Conservation (phyloP, 345 rosid genomes). For the Eucalyptus cladocalyx region DNA sequence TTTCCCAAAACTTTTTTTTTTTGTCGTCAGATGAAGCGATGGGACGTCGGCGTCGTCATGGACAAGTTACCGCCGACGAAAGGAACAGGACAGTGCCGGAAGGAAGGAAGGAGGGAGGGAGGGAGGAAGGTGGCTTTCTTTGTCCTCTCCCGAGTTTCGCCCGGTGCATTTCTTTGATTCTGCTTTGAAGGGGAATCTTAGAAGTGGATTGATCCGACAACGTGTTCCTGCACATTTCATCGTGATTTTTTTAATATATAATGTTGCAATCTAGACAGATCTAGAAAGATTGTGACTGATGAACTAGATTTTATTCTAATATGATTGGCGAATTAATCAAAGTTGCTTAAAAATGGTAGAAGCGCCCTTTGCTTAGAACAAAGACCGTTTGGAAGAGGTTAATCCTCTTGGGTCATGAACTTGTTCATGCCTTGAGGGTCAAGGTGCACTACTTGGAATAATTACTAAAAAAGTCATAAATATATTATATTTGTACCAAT, state of each 20-base stretch:
- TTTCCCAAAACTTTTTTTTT: not conserved
- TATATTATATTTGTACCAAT: fast-evolving
- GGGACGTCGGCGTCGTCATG: not conserved
- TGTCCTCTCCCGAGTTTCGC: not conserved
- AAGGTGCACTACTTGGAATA: not conserved
- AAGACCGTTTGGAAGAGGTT: not conserved
- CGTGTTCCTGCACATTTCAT: not conserved
- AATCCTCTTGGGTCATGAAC: not conserved
- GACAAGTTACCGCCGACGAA: not conserved
- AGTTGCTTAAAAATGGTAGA: not conserved
- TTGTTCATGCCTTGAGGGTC: not conserved
- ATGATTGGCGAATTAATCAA: not conserved
- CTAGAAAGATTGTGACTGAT: not conserved
- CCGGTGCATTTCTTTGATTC: not conserved
- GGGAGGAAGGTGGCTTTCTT: not conserved
- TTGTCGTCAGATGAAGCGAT: not conserved
- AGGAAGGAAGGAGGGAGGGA: not conserved
- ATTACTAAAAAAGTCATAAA: too few relatives aligned
- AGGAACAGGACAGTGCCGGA: not conserved
- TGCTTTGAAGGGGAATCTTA: not conserved
- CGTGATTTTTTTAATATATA: not conserved
- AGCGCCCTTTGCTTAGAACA: not conserved
- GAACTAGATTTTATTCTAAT: not conserved
- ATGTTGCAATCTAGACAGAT: not conserved
- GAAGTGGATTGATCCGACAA: not conserved